Evolutionary conservation across 805 yeast species (phyloP).

Genomic region (Starmerella apis): DNA sequence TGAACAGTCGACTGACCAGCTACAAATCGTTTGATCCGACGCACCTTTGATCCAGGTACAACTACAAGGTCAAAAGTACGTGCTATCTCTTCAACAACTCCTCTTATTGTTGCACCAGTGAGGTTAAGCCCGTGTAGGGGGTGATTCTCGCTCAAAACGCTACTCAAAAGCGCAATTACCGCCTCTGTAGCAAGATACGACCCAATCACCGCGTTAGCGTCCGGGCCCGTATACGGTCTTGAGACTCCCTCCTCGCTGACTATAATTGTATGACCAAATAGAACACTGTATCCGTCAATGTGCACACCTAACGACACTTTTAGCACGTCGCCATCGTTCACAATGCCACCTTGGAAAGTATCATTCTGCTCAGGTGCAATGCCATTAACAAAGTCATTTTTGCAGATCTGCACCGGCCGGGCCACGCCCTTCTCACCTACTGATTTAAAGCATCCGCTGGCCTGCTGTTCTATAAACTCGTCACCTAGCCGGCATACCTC

Average conservation of each 20-base stretch:
- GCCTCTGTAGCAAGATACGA: slow-evolving; percentile 83
- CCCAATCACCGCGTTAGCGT: slow-evolving; percentile 86
- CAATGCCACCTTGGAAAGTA: slow-evolving; percentile 35
- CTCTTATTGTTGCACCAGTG: slow-evolving; percentile 60
- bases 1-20: slow-evolving; percentile 95
- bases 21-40: slow-evolving; percentile 83
- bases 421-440: slow-evolving; percentile 78
- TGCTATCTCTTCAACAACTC: slow-evolving; percentile 79
- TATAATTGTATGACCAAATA: slow-evolving; percentile 76
- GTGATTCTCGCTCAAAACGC: slow-evolving; percentile 48
- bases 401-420: slow-evolving; percentile 79
- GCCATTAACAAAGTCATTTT: slow-evolving; percentile 65
- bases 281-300: slow-evolving; percentile 88
- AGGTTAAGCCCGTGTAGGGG: slow-evolving; percentile 36
- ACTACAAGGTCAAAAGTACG: slow-evolving; percentile 69
- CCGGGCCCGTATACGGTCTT: slow-evolving; percentile 72
- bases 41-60: slow-evolving; percentile 85
- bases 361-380: slow-evolving; percentile 63
- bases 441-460: slow-evolving; percentile 45
- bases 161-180: slow-evolving; percentile 63
- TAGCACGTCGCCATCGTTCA: slow-evolving; percentile 71
- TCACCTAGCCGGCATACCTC: slow-evolving; percentile 81
- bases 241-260: slow-evolving; percentile 42
- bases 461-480: slow-evolving; percentile 52
- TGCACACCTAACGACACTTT: slow-evolving; percentile 83